Conservation (phyloP, 306 rosid genomes). For the Vicia villosa region DNA sequence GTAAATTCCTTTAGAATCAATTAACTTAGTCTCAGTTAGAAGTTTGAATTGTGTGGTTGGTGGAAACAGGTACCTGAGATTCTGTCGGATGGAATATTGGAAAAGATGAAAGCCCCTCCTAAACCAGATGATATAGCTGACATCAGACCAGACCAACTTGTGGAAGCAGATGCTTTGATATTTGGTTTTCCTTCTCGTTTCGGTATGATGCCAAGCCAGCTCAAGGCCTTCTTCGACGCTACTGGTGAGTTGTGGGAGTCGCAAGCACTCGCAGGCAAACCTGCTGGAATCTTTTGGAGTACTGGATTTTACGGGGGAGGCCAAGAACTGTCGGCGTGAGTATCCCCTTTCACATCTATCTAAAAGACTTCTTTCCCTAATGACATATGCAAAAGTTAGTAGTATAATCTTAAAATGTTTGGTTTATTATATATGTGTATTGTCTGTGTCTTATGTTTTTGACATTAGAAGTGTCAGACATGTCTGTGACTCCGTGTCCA, state of each 20-base stretch:
- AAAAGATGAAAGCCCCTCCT: constrained; percentile 76
- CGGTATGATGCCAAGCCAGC: constrained; percentile 92
- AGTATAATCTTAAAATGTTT: neutral
- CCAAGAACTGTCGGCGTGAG: constrained; percentile 94
- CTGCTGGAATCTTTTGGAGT: constrained; percentile 98
- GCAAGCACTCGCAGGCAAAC: constrained; percentile 94
- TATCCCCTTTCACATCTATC: constrained; percentile 4
- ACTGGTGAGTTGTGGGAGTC: constrained; percentile 67
- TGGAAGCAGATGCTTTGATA: constrained; percentile 82
- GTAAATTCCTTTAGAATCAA: too few relatives aligned
- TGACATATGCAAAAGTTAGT: neutral
- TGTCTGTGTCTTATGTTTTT: neutral
- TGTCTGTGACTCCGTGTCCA: neutral
- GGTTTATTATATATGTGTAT: neutral
- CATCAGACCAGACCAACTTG: constrained; percentile 81
- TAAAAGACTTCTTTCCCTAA: neutral
- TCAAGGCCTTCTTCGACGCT: constrained; percentile 84
- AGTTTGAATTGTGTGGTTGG: constrained; percentile 36
- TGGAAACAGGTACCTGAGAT: constrained; percentile 80
- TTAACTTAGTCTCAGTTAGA: neutral
- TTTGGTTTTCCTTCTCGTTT: constrained; percentile 97
- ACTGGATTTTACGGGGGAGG: constrained; percentile 97
- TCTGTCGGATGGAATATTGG: constrained; percentile 60
- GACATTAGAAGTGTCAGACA: neutral
- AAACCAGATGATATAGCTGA: constrained; percentile 71